phyloP scores from a whole-genome alignment of 2,329 filamentous ascomycete species.

The Rhynchosporium secalis region DNA sequence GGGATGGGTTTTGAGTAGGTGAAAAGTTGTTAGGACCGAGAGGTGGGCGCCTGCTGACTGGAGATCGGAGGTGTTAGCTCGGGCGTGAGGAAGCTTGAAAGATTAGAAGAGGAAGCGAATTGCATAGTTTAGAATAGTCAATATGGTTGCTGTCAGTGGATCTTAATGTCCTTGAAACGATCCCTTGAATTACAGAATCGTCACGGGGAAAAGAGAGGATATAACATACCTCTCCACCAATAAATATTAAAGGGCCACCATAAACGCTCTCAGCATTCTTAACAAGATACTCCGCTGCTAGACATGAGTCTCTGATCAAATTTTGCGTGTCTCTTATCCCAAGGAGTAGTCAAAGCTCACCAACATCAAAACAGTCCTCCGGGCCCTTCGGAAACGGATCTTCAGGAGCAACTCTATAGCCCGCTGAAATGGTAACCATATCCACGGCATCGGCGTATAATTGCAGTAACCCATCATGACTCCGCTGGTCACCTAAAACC shows the following conservation, averaged over 20 bases:
- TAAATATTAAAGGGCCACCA: constrained; percentile 46
- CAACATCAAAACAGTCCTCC: constrained; percentile 59
- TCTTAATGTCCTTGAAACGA: constrained; percentile 22
- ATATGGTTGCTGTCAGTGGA: constrained; percentile 9
- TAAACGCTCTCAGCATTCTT: constrained; percentile 47
- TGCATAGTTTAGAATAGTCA: constrained; percentile 20
- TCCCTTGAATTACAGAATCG: constrained; percentile 27
- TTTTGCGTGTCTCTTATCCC: not conserved
- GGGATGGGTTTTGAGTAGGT: constrained; percentile 45
- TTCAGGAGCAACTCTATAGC: constrained; percentile 61
- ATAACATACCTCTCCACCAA: constrained; percentile 47
- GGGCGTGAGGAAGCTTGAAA: not conserved
- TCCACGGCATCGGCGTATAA: constrained; percentile 50
- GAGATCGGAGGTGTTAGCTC: constrained; percentile 18
- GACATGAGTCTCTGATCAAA: constrained; percentile 35
- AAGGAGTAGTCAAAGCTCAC: not conserved
- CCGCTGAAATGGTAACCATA: constrained; percentile 54
- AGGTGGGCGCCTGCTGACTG: constrained; percentile 55
- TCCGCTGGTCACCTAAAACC: constrained; percentile 39
- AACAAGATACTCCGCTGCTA: constrained; percentile 54
- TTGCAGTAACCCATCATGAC: constrained; percentile 45
- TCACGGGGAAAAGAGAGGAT: constrained; percentile 19
- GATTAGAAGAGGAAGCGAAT: not conserved
- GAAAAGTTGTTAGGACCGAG: constrained; percentile 47
- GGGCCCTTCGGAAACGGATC: constrained; percentile 55